These are phyloP conservation scores for Hirsutella minnesotensis DNA, from an alignment of 2,329 filamentous ascomycete species.

Conservation along the genomic window DNA sequence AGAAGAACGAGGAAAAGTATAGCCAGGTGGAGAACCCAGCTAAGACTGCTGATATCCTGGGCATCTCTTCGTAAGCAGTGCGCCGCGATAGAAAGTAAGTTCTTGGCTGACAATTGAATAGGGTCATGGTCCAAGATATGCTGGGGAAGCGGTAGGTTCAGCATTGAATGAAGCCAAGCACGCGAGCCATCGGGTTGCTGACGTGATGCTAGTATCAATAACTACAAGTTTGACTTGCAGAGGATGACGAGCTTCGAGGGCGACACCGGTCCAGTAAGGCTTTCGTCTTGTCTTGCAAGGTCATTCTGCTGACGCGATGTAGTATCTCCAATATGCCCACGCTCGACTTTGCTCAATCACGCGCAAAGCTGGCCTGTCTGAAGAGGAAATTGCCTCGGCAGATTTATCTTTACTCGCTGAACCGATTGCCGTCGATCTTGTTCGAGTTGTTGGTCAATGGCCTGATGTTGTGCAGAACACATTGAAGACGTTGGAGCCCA, in stretches of 20 bases:
- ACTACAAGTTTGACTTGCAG: constrained; percentile 66
- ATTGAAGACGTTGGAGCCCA: constrained; percentile 71
- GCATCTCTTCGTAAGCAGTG: constrained; percentile 48
- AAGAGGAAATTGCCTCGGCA: constrained; percentile 47
- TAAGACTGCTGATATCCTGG: constrained; percentile 72
- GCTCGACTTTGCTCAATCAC: constrained; percentile 57
- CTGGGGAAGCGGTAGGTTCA: constrained; percentile 69
- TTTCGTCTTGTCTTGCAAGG: not conserved
- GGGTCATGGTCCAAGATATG: constrained; percentile 98
- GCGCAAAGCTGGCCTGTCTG: constrained; percentile 39
- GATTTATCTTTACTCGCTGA: constrained; percentile 60
- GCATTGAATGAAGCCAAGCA: not conserved
- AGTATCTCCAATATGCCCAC: constrained; percentile 72
- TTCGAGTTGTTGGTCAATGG: constrained; percentile 70
- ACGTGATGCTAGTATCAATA: constrained; percentile 37
- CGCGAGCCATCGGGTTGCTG: constrained; percentile 1
- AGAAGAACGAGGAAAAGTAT: constrained; percentile 82
- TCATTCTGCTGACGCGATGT: not conserved
- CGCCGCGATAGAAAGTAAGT: not conserved
- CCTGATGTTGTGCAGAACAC: constrained; percentile 79
- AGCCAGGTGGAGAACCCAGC: constrained; percentile 75
- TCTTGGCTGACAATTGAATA: constrained; percentile 14
- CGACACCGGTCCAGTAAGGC: constrained; percentile 56
- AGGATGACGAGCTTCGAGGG: constrained; percentile 77
- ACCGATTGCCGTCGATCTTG: constrained; percentile 59